phyloP scores from a whole-genome alignment of 345 rosid species.

The Aquilaria sinensis region DNA sequence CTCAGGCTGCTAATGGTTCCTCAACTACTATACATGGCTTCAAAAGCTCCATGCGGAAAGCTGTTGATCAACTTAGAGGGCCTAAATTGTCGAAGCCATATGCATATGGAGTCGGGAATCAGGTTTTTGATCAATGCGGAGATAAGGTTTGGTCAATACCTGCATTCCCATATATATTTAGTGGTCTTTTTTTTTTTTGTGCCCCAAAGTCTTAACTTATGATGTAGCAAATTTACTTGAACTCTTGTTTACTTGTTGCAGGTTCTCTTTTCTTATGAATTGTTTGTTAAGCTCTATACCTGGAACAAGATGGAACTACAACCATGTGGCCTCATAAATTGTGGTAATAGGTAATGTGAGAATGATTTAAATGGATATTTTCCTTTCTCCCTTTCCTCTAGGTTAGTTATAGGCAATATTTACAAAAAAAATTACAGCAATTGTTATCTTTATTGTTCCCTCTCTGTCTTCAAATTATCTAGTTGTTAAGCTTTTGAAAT shows the following conservation, averaged over 20 bases:
- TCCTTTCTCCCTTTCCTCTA: neutral
- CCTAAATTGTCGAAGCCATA: conserved; percentile 33
- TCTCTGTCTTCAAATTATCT: conserved; percentile 11
- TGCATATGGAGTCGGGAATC: conserved; percentile 24
- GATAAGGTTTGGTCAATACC: conserved; percentile 42
- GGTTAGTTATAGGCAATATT: neutral
- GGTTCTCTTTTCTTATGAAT: conserved; percentile 78
- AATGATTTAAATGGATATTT: neutral
- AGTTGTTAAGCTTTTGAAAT: no score
- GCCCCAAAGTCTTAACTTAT: conserved; percentile 3
- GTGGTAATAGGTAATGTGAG: conserved; percentile 76
- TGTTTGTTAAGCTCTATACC: conserved; percentile 68
- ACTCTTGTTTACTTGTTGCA: conserved; percentile 29
- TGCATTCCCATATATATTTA: neutral
- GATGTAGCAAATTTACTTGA: conserved; percentile 8
- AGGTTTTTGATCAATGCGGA: conserved; percentile 43
- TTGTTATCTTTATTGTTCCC: neutral
- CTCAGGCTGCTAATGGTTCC: conserved; percentile 23
- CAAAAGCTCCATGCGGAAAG: conserved; percentile 58
- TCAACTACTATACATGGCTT: conserved; percentile 35
- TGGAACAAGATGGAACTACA: conserved; percentile 59
- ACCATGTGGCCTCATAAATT: conserved; percentile 86
- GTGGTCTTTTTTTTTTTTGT: neutral
- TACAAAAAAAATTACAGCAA: conserved; percentile 8
- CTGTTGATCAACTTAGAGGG: conserved; percentile 61